These are phyloP conservation scores for Myriosclerotinia scirpicola DNA, from an alignment of 2,329 filamentous ascomycete species.

Conservation along the genomic window DNA sequence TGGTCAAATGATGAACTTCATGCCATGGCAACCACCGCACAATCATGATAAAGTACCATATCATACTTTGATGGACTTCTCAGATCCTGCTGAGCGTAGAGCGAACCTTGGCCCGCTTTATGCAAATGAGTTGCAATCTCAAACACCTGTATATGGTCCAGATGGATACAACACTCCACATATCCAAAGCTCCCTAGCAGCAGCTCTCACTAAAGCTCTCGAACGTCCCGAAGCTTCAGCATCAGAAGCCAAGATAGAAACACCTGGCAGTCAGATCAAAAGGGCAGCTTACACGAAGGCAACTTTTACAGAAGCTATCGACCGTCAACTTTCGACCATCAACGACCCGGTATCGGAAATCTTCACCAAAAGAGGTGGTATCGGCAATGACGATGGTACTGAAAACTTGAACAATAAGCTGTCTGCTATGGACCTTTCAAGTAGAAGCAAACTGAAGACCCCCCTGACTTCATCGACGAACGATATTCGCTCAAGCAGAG, in stretches of 20 bases:
- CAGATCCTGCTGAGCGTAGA: slow-evolving; percentile 52
- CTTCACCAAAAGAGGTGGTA: background rate
- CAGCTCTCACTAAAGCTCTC: slow-evolving; percentile 36
- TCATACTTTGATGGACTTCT: slow-evolving; percentile 56
- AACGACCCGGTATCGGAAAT: slow-evolving; percentile 16
- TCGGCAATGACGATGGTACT: background rate
- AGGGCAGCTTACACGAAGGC: slow-evolving; percentile 19
- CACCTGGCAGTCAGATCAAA: slow-evolving; percentile 6
- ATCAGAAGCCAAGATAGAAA: slow-evolving; percentile 21
- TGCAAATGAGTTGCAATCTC: slow-evolving; percentile 53
- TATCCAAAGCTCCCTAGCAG: slow-evolving; percentile 32
- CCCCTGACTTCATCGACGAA: slow-evolving; percentile 7
- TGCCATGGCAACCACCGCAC: slow-evolving; percentile 61
- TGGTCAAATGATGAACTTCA: slow-evolving; percentile 58
- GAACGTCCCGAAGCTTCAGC: slow-evolving; percentile 24
- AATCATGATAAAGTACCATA: slow-evolving; percentile 51
- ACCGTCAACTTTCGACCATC: background rate
- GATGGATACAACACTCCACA: slow-evolving; percentile 46
- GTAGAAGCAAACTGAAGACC: slow-evolving; percentile 7
- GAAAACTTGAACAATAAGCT: slow-evolving; percentile 25
- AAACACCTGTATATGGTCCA: slow-evolving; percentile 58
- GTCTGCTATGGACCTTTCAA: slow-evolving; percentile 25
- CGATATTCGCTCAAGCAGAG: slow-evolving; percentile 48
- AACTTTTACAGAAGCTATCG: slow-evolving; percentile 21
- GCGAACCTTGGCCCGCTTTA: slow-evolving; percentile 56